Evolutionary conservation across 257 asterid genomes (phyloP), one percentile per base, ranked within the genome.

Genomic region (Haberlea rhodopensis): DNA sequence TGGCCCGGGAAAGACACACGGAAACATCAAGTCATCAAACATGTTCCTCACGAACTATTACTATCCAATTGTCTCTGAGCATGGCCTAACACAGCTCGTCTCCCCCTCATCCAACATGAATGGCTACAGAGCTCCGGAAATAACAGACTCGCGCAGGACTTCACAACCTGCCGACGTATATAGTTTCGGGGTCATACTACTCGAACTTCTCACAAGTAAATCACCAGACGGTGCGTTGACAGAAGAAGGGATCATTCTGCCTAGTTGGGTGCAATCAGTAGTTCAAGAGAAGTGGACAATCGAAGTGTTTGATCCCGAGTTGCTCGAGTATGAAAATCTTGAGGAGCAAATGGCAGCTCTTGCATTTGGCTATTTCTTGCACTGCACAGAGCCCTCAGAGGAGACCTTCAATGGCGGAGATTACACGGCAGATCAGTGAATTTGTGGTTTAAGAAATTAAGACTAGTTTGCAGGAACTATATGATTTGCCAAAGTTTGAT

Each of bases 1-100:
- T 0, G 57, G 78, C 70, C 57, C 75, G 11, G 53, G 18, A 19
- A 27, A 69, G 20, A 24, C 74, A 22, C 90, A 86, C 62, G 90
- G 95, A 73, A 86, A 83, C 77, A 63, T 86, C 80, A 81, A 75
- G 43, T 79, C 90, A 1, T 81, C 94, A 5, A 86, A 84, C 80
- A 62, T 86, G 5, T 73, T 86, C 73, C 67, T 86, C 72, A 59
- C 74, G 1, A 69, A 68, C 13, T 59, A 74, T 69, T 71, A 81
- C 63, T 63, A 60, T 1, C 79, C 80, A 4, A 53, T 73, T 0
- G 60, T 81, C 46, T 74, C 83, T 2, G 85, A 86, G 46, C 71
- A 48, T 6, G 87, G 88, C 69, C 62, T 81, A 43, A 28, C 71
- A 20, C 85, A 52, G 19, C 79, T 86, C 18, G 80, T 81, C 11